These are phyloP conservation scores for Candida vartiovaarae DNA, from an alignment of 805 yeast genomes.

Conservation along the genomic window DNA sequence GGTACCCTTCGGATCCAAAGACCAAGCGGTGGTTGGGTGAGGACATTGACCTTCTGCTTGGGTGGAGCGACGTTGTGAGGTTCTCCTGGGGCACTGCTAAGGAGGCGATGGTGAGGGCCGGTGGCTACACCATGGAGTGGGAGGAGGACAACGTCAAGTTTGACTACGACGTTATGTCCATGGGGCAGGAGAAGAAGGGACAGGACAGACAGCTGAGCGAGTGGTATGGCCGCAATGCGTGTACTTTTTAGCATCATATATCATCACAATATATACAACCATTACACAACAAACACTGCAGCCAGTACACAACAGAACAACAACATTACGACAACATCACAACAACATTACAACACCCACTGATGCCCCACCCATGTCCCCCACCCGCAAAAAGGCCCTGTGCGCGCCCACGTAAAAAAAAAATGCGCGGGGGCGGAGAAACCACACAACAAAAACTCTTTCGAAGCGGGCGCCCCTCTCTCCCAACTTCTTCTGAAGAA, in stretches of 20 bases:
- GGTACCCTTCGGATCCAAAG: conserved; percentile 90
- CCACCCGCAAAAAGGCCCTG: too few species aligned
- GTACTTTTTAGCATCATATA: background rate
- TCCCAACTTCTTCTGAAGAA: too few species aligned
- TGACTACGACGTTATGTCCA: conserved; percentile 17
- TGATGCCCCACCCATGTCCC: too few species aligned
- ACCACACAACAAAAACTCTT: too few species aligned
- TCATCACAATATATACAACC: too few species aligned
- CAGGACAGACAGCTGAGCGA: conserved; percentile 6
- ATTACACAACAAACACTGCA: too few species aligned
- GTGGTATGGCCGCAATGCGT: conserved; percentile 23
- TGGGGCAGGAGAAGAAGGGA: conserved; percentile 4
- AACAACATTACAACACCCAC: too few species aligned
- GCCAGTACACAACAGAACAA: too few species aligned
- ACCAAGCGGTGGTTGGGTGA: conserved; percentile 70
- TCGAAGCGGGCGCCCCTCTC: too few species aligned
- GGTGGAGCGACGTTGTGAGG: conserved; percentile 74
- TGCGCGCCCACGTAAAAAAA: too few species aligned
- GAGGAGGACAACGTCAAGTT: conserved; percentile 33
- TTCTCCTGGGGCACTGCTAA: conserved; percentile 94
- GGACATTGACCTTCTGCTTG: conserved; percentile 65
- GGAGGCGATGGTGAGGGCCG: conserved; percentile 53
- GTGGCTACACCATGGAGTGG: conserved; percentile 55
- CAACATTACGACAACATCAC: too few species aligned
- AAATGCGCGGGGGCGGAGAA: too few species aligned